Evolutionary conservation across 306 rosid species (phyloP), one percentile per base, ranked within the genome.

Genomic region (Lupinus albus): DNA sequence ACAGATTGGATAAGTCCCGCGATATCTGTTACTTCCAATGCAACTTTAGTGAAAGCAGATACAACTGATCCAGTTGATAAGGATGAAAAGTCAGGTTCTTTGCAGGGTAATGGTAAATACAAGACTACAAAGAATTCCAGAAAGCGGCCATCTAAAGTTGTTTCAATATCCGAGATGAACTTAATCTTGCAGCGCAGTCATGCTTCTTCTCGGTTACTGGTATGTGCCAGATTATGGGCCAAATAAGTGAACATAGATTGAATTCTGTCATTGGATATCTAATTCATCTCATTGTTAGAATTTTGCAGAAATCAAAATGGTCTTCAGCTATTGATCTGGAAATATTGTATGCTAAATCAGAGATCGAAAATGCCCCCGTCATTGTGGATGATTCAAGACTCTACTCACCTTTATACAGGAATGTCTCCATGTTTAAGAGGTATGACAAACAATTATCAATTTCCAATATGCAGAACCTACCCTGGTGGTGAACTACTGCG

Each of bases 341-440:
- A 72, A 71, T 93, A 74, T 60, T 59, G 55, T 64, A 70, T 44
- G 87, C 76, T 33, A 80, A 79, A 74, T 84, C 74, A 58, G 90
- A 84, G 83, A 93, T 93, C 21, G 84, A 85, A 80, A 86, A 90
- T 44, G 96, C 95, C 5, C 91, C 99, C 47, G 17, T 67, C 18
- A 20, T 82, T 28, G 18, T 78, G 61, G 70, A 85, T 28, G 92
- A 85, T 76, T 71, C 86, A 15, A 76, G 81, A 58, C 91, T 93
- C 46, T 81, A 88, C 68, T 74, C 83, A 12, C 87, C 96, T 65
- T 64, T 93, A 61, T 93, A 84, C 62, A 73, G 90, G 70, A 88
- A 93, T 47, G 64, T 84, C 68, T 90, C 99, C 78, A 78, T 74
- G 78, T 93, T 93, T 81, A 84, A 68, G 85, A 84, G 95, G 99